Base-by-base conservation (phyloP, 139 green algal genomes). In the Choricystis sp. region DNA sequence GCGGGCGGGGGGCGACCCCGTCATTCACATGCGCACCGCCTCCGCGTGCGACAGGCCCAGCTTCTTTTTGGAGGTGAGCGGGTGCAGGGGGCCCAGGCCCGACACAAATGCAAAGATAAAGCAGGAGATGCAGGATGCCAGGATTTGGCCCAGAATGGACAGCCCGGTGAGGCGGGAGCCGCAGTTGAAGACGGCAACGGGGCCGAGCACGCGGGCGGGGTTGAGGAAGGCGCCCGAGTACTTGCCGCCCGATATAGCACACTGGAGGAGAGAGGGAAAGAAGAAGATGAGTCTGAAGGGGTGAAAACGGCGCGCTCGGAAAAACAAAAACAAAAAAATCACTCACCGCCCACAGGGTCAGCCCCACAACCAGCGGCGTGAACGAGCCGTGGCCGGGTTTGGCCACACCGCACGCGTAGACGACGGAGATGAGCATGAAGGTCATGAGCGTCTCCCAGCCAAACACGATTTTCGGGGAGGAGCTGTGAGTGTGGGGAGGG, bases 361-460 rank as follows among this genome's bases (percentile, higher is more conserved):
- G 68, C 2, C 68, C 68, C 27, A 73, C 68, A 4, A 57, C 62
- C 27, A 73, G 62, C 3, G 68, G 68, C 1, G 68, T 73, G 48
- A 69, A 65, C 26, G 31, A 62, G 49, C 68, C 68, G 28, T 73
- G 68, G 26, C 68, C 68, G 19, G 68, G 68, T 40, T 69, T 65
- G n/a, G 68, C 68, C n/a, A 73, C 52, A 29, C 68, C 68, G 31
- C 68, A 73, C 3, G 68, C 68, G 49, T 69, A 73, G 26, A 73
- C 68, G 57, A 65, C 57, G 25, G 57, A 66, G 62, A 73, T 68
- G 1, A 73, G 62, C 2, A 59, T 66, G 62, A 73, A 73, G 2
- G 68, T 73, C 68, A 73, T 73, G 23, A 66, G 25, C 20, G 65
- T 63, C 23, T 73, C 68, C 68, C 68, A 73, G 63, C 68, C 68